A percentile compares a stretch with the other conserved stretches of the same genome.
phyloP scores from a whole-genome alignment of 2,329 filamentous ascomycete genomes.

The Chrysoporthe cubensis region DNA sequence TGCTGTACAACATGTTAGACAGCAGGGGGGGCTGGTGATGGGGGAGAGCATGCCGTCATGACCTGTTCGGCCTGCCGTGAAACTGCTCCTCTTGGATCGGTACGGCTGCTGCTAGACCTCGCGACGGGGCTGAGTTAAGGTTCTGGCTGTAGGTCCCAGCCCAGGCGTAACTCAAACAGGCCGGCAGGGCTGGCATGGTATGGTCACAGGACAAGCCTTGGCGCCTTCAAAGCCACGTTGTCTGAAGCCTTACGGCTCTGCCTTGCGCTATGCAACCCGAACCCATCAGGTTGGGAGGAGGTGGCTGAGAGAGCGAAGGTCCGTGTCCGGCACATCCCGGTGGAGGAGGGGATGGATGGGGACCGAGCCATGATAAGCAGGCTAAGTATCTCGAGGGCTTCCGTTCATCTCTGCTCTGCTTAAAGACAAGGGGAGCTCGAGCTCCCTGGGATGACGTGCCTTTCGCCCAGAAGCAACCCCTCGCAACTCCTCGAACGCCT shows the following conservation, averaged over 20 bases:
- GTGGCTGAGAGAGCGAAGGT: not conserved
- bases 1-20: too few species aligned
- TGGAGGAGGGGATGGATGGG: not conserved
- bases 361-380: not conserved
- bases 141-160: too few species aligned
- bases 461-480: not conserved
- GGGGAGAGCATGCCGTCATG: too few species aligned
- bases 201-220: too few species aligned
- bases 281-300: not conserved
- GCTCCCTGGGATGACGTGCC: not conserved
- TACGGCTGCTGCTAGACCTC: too few species aligned
- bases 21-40: too few species aligned
- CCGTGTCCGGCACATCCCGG: not conserved
- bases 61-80: too few species aligned
- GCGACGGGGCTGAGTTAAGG: too few species aligned
- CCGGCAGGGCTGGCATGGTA: too few species aligned
- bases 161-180: too few species aligned
- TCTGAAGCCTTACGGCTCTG: not conserved
- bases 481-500: slow-evolving; percentile 11
- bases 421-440: not conserved
- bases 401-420: not conserved
- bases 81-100: too few species aligned
- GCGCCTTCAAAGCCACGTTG: too few species aligned
- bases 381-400: not conserved
- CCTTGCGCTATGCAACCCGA: not conserved